Evolutionary conservation across 1,139 yeast species (phyloP), one percentile per base, ranked within the genome.

Genomic region (Sugiyamaella castrensis): DNA sequence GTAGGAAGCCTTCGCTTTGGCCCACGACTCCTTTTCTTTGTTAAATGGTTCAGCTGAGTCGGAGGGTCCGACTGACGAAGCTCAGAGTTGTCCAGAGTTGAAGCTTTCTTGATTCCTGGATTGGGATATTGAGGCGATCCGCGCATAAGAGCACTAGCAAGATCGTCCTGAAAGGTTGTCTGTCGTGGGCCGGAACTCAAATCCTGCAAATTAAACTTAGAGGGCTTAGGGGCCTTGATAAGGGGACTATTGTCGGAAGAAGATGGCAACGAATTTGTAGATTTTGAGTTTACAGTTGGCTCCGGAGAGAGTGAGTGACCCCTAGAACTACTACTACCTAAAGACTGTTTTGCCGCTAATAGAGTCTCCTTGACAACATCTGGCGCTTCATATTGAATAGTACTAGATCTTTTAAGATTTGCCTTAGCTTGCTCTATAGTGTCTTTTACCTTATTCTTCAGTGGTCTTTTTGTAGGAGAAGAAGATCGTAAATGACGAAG

Each of bases 1-100:
- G 71, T 75, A 0, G 95, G 95, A 34, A 81, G 73, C 54, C 85
- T 74, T 61, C 95, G 72, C 62, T 77, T 82, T 2, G 95, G 95
- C 0, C 95, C 95, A 58, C 76, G 81, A 4, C 89, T 71, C 53
- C 95, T 72, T 0, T 69, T 58, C 62, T 84, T 86, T 40, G 77
- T 84, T 9, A 79, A 69, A 60, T 86, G 94, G 0, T 69, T 71
- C 51, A 84, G 68, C 47, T 72, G 70, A 37, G 57, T 52, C 11
- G 53, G 45, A 3, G 44, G 48, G 0, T 47, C 12, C 13, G 28
- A 54, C 8, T 32, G 32, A 7, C 30, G 24, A 15, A 56, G 46
- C 12, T 56, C 54, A 9, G 66, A 47, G 8, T 55, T 50, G 51
- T 67, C 70, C 41, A 68, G 59, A 0, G 72, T 68, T 19, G 59